phyloP scores from a whole-genome alignment of 1,284 basidiomycete genomes.

The Bjerkandera adusta region DNA sequence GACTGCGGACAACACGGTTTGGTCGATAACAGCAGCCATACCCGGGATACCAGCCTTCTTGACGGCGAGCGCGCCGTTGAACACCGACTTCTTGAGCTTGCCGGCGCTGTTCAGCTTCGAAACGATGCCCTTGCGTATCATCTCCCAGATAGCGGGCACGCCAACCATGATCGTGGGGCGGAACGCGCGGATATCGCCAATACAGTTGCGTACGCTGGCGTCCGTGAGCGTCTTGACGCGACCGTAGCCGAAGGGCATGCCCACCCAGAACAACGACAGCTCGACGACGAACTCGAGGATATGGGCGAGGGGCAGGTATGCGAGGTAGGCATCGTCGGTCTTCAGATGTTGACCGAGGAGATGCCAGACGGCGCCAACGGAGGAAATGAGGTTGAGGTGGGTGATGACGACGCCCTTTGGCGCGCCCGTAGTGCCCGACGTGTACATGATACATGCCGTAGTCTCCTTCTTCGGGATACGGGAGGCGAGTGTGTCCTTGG shows the following conservation, averaged over 20 bases:
- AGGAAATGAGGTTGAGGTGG: slow-evolving; percentile 85
- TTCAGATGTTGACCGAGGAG: slow-evolving; percentile 80
- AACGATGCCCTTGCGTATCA: slow-evolving; percentile 91
- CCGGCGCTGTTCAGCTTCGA: slow-evolving; percentile 73
- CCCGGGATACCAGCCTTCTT: slow-evolving; percentile 72
- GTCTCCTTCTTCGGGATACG: slow-evolving; percentile 64
- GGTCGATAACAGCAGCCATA: slow-evolving; percentile 69
- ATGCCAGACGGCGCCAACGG: slow-evolving; percentile 75
- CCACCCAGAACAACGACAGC: slow-evolving; percentile 59
- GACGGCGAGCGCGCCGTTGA: slow-evolving; percentile 65
- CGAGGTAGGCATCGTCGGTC: slow-evolving; percentile 74
- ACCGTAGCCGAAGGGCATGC: slow-evolving; percentile 84
- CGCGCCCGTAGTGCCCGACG: slow-evolving; percentile 87
- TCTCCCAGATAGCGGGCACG: slow-evolving; percentile 91
- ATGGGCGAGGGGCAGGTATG: slow-evolving; percentile 92
- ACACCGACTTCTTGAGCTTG: slow-evolving; percentile 68
- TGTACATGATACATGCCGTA: slow-evolving; percentile 95
- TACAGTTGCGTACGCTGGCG: slow-evolving; percentile 84
- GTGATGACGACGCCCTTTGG: slow-evolving; percentile 94
- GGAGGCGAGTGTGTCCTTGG: slow-evolving; percentile 48
- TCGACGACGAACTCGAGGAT: slow-evolving; percentile 90
- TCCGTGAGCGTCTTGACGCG: slow-evolving; percentile 97
- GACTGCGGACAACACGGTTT: slow-evolving; percentile 74
- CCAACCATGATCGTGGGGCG: slow-evolving; percentile 86
- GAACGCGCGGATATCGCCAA: slow-evolving; percentile 86